A percentile compares a stretch with the other conserved stretches of the same genome.
phyloP scores from a whole-genome alignment of 495 filamentous ascomycete species.

The Aspergillus panamensis region DNA sequence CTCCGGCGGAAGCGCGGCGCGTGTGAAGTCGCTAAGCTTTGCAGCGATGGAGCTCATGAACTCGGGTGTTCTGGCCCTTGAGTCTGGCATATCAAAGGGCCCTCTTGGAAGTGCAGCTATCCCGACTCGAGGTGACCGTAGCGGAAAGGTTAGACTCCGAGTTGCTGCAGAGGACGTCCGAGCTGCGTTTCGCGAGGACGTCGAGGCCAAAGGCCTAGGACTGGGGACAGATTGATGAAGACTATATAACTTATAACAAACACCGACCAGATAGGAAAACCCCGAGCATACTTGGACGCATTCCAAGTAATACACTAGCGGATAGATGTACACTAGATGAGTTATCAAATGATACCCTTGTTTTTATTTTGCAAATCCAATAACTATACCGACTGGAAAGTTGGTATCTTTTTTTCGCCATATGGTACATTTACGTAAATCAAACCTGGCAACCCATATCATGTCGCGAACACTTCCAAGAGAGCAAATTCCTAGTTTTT shows the following conservation, averaged over 20 bases:
- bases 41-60: constrained; percentile 81
- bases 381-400: background rate
- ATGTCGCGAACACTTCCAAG: background rate
- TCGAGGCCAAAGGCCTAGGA: constrained; percentile 72
- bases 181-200: constrained; percentile 82
- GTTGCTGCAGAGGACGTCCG: constrained; percentile 89
- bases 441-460: background rate
- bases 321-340: background rate
- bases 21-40: constrained; percentile 63
- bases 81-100: constrained; percentile 46
- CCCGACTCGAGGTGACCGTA: constrained; percentile 68
- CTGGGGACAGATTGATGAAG: constrained; percentile 40
- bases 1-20: constrained; percentile 41
- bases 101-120: constrained; percentile 35
- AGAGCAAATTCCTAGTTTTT: background rate
- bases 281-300: background rate
- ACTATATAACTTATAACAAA: background rate
- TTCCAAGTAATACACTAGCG: background rate
- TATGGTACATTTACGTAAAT: constrained; percentile 1
- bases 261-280: background rate
- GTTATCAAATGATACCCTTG: constrained; percentile 4
- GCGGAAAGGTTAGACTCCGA: constrained; percentile 78
- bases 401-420: constrained; percentile 3
- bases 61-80: constrained; percentile 80
- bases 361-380: background rate